phyloP scores from a whole-genome alignment of 1,139 yeast species.

The Blastobotrys serpentis region DNA sequence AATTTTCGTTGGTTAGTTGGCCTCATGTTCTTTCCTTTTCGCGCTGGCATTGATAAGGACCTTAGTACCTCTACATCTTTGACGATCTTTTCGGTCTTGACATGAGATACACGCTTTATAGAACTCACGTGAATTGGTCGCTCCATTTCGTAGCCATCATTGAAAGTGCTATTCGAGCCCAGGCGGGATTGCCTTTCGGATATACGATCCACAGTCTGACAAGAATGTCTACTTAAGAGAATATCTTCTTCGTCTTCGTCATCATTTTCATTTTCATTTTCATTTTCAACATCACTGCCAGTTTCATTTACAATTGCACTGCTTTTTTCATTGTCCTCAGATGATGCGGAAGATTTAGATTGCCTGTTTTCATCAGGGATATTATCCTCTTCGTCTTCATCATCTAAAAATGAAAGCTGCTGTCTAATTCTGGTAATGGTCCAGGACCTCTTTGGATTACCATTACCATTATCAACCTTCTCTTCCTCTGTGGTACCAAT shows the following conservation, averaged over 20 bases:
- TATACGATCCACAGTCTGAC: slow-evolving; percentile 15
- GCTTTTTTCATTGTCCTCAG: not conserved
- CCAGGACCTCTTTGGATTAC: slow-evolving; percentile 12
- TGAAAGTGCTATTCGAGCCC: not conserved
- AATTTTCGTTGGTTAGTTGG: not conserved
- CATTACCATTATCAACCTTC: slow-evolving; percentile 21
- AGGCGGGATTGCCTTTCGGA: slow-evolving; percentile 2
- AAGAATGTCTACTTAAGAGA: not conserved
- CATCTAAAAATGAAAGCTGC: slow-evolving; percentile 53
- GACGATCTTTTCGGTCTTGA: slow-evolving; percentile 9
- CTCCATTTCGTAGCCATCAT: not conserved
- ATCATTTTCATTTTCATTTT: not conserved
- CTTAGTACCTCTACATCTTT: slow-evolving; percentile 15
- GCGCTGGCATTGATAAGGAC: slow-evolving; percentile 9
- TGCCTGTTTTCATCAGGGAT: too few species aligned
- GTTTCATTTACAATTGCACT: slow-evolving; percentile 1
- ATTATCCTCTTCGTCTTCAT: slow-evolving; percentile 5
- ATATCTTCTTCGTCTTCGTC: slow-evolving; percentile 1
- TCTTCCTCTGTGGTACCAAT: slow-evolving; percentile 25
- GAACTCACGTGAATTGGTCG: slow-evolving; percentile 1
- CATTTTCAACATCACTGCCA: not conserved
- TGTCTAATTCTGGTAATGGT: slow-evolving; percentile 62
- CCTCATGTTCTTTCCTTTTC: not conserved
- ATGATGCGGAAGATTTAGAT: not conserved
- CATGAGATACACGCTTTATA: slow-evolving; percentile 13